A percentile compares a stretch with the other conserved stretches of the same genome.
Conservation (phyloP, 1,284 basidiomycete genomes). For the Coriolopsis trogii region DNA sequence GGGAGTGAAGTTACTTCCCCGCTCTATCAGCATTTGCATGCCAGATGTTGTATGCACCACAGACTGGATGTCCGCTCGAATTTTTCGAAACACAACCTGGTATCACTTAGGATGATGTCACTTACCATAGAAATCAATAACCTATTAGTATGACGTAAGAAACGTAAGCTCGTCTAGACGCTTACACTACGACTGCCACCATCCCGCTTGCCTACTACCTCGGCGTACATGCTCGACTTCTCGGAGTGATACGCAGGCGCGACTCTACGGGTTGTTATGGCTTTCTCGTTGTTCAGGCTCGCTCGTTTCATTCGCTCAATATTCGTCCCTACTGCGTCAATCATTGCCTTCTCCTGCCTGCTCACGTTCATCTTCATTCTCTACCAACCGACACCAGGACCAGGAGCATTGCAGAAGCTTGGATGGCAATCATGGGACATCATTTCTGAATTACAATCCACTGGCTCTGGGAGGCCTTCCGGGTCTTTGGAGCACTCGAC, state of each 20-base stretch:
- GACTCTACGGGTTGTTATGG: conserved; percentile 22
- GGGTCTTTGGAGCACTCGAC: conserved; percentile 7
- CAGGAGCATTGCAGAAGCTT: conserved; percentile 71
- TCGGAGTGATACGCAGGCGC: background rate
- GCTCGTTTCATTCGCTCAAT: conserved; percentile 48
- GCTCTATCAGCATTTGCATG: too few relatives aligned
- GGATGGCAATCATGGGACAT: conserved; percentile 92
- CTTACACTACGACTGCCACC: background rate
- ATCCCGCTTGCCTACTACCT: background rate
- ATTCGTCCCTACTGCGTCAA: conserved; percentile 58
- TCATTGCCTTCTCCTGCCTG: conserved; percentile 68
- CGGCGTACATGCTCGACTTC: background rate
- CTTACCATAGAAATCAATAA: too few relatives aligned
- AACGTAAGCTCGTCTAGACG: background rate
- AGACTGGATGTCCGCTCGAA: too few relatives aligned
- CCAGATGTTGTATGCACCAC: too few relatives aligned
- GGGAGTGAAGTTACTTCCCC: too few relatives aligned
- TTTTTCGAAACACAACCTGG: too few relatives aligned
- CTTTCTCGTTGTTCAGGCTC: conserved; percentile 36
- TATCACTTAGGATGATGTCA: too few relatives aligned
- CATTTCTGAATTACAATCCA: conserved; percentile 38
- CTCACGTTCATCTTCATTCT: conserved; percentile 78
- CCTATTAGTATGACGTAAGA: too few relatives aligned
- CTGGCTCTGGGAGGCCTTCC: background rate
- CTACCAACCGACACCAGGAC: conserved; percentile 73